These are phyloP conservation scores for Elasticomyces elasticus DNA, from an alignment of 495 filamentous ascomycete genomes.

Conservation along the genomic window DNA sequence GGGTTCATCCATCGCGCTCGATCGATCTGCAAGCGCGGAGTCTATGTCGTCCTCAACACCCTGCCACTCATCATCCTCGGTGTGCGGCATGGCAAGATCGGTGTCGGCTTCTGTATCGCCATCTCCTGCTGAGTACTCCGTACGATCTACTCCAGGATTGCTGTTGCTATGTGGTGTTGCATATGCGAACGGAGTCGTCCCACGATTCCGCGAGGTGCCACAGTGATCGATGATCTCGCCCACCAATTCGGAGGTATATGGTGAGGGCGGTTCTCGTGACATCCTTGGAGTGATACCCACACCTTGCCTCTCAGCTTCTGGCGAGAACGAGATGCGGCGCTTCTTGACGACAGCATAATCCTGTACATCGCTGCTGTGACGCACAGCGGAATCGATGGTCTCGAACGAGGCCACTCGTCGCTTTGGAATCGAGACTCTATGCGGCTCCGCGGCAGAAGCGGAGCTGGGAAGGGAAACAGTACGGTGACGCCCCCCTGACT, in stretches of 20 bases:
- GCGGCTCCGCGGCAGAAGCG: constrained; percentile 12
- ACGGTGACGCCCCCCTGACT: constrained; percentile 20
- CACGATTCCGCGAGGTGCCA: constrained; percentile 20
- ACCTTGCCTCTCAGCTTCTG: constrained; percentile 18
- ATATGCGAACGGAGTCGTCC: constrained; percentile 40
- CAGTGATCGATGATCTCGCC: constrained; percentile 21
- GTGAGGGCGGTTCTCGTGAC: constrained; percentile 24
- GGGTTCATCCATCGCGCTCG: neutral
- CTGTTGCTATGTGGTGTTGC: constrained; percentile 44
- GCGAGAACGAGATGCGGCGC: constrained; percentile 22
- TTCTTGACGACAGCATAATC: neutral
- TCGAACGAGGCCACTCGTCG: constrained; percentile 33
- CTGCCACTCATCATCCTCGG: constrained; percentile 20
- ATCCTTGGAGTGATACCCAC: constrained; percentile 23
- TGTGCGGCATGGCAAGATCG: constrained; percentile 6
- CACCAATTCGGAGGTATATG: constrained; percentile 22
- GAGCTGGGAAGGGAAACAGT: constrained; percentile 41
- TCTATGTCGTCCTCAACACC: constrained; percentile 14
- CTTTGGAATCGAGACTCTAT: constrained; percentile 28
- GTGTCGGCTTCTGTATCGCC: constrained; percentile 18
- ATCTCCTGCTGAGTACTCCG: constrained; percentile 11
- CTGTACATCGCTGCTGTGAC: neutral
- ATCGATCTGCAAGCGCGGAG: neutral
- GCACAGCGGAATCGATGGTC: neutral
- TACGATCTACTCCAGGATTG: constrained; percentile 1